Percentiles rank a stretch among this genome's conserved stretches.
Evolutionary conservation across 805 yeast species (phyloP).

Genomic region (Saturnispora sekii): DNA sequence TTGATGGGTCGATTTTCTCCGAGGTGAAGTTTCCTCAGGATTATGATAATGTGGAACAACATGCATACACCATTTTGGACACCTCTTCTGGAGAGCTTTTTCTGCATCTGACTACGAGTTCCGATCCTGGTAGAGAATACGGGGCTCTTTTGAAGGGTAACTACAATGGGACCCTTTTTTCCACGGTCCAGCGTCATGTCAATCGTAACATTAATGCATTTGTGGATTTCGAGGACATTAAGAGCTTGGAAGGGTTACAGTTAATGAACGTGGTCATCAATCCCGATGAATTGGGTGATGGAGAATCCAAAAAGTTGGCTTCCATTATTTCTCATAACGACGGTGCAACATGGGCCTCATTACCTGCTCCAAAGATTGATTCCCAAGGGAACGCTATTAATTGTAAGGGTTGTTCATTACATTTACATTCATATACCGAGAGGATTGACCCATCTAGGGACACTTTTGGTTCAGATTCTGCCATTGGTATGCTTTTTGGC

Average conservation of each 20-base stretch:
- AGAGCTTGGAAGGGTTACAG: slow-evolving; percentile 77
- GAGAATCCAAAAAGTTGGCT: slow-evolving; percentile 43
- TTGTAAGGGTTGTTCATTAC: slow-evolving; percentile 60
- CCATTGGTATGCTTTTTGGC: slow-evolving; percentile 82
- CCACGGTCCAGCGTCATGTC: slow-evolving; percentile 54
- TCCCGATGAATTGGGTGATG: slow-evolving; percentile 30
- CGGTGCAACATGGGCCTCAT: slow-evolving; percentile 76
- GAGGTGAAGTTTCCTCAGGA: slow-evolving; percentile 69
- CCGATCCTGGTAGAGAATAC: slow-evolving; percentile 41
- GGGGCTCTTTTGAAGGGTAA: slow-evolving; percentile 84
- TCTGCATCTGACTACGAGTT: slow-evolving; percentile 69
- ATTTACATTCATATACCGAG: slow-evolving; percentile 87
- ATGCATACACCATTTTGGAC: slow-evolving; percentile 73
- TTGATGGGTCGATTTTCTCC: slow-evolving; percentile 70
- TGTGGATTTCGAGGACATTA: slow-evolving; percentile 83
- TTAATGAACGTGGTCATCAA: slow-evolving; percentile 63
- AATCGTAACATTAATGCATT: slow-evolving; percentile 66
- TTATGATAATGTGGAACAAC: slow-evolving; percentile 48
- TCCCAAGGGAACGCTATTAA: slow-evolving; percentile 47
- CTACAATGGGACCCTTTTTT: slow-evolving; percentile 84
- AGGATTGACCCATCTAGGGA: slow-evolving; percentile 66
- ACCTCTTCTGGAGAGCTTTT: slow-evolving; percentile 64
- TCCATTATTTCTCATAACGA: slow-evolving; percentile 80
- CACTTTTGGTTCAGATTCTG: slow-evolving; percentile 79
- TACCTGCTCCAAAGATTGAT: slow-evolving; percentile 62